These are phyloP conservation scores for Sugiyamaella sp. DNA, from an alignment of 1,139 yeast species.

Conservation along the genomic window DNA sequence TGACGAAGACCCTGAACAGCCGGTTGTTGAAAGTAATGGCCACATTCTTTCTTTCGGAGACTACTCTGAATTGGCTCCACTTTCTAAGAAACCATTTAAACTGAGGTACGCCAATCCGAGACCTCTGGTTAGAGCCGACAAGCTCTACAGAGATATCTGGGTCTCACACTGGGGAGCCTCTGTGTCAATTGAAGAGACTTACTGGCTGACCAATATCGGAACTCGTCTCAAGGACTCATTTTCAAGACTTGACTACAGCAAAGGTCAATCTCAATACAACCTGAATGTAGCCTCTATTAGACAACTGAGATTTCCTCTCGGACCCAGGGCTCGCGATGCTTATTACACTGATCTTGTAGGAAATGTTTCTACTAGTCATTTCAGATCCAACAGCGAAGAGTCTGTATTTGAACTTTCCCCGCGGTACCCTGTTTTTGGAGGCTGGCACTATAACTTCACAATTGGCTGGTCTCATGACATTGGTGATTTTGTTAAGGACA, in stretches of 20 bases:
- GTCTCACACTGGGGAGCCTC: conserved; percentile 72
- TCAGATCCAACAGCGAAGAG: conserved; percentile 46
- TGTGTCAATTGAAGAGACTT: conserved; percentile 76
- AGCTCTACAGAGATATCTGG: conserved; percentile 78
- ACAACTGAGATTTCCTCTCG: conserved; percentile 55
- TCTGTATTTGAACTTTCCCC: conserved; percentile 65
- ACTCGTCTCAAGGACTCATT: conserved; percentile 66
- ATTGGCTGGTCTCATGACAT: conserved; percentile 83
- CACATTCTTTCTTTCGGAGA: conserved; percentile 62
- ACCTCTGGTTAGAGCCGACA: conserved; percentile 65
- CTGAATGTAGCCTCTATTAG: conserved; percentile 45
- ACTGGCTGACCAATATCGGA: conserved; percentile 76
- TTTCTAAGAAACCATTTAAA: conserved; percentile 52
- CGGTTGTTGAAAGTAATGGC: conserved; percentile 40
- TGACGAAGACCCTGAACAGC: conserved; percentile 29
- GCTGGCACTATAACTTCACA: conserved; percentile 95
- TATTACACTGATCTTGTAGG: conserved; percentile 91
- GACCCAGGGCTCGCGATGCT: conserved; percentile 56
- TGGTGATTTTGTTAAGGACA: conserved; percentile 51
- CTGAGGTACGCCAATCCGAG: conserved; percentile 65
- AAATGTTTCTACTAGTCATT: conserved; percentile 81
- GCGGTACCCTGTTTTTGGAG: conserved; percentile 91
- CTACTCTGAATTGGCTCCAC: conserved; percentile 50
- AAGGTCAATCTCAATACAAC: conserved; percentile 40
- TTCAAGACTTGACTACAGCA: conserved; percentile 76